These are phyloP conservation scores for Claviceps sp. DNA, from an alignment of 2,329 filamentous ascomycete genomes.

Conservation along the genomic window DNA sequence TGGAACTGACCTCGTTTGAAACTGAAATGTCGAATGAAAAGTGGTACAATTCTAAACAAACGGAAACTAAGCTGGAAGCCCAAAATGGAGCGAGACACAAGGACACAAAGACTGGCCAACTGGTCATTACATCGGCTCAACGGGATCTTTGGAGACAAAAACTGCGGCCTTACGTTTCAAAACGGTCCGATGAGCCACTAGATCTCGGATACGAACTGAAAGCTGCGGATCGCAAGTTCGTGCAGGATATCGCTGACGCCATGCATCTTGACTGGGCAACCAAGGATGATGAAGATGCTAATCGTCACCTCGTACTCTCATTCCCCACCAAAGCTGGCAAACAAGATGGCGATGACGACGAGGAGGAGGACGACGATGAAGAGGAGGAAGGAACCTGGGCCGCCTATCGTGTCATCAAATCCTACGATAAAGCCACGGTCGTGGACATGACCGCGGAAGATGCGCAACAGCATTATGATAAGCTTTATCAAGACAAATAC, in stretches of 20 bases:
- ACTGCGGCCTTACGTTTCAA: conserved; percentile 71
- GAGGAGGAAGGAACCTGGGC: conserved; percentile 75
- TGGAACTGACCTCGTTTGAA: conserved; percentile 90
- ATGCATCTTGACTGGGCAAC: conserved; percentile 46
- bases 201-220: conserved; percentile 62
- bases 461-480: conserved; percentile 63
- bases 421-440: conserved; percentile 81
- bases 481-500: conserved; percentile 85
- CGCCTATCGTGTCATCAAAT: conserved; percentile 70
- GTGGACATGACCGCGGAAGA: conserved; percentile 70
- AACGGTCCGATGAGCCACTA: conserved; percentile 49
- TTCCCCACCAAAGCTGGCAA: conserved; percentile 38
- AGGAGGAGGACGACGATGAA: conserved; percentile 24
- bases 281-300: conserved; percentile 41
- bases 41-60: conserved; percentile 83
- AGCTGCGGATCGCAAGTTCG: conserved; percentile 82
- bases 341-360: conserved; percentile 35
- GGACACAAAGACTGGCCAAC: conserved; percentile 39
- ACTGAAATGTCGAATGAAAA: conserved; percentile 74
- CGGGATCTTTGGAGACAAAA: conserved; percentile 67
- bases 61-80: conserved; percentile 47
- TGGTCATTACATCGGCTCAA: conserved; percentile 68
- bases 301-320: conserved; percentile 37
- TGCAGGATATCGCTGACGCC: conserved; percentile 66
- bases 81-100: conserved; percentile 45